Conservation (phyloP, 805 yeast species). For the Clavispora phyllophila region DNA sequence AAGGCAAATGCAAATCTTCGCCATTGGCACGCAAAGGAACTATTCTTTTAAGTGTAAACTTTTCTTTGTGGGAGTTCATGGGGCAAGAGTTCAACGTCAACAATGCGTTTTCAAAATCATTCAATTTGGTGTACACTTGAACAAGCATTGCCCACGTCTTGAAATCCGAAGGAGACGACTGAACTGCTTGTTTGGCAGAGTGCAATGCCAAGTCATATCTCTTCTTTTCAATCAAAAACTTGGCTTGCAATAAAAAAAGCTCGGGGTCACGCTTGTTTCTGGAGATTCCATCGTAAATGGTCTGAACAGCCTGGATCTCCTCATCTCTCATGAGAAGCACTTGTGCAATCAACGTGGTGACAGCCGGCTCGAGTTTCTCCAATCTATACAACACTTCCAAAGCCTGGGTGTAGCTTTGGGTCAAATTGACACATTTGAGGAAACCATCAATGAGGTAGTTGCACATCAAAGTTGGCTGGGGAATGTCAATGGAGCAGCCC, state of each 20-base stretch:
- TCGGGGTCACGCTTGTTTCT: constrained; percentile 51
- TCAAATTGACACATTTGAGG: constrained; percentile 54
- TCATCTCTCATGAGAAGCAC: constrained; percentile 49
- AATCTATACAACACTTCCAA: constrained; percentile 54
- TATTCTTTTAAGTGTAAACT: constrained; percentile 55
- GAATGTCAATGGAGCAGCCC: constrained; percentile 65
- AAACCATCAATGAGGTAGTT: constrained; percentile 78
- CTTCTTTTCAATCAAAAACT: constrained; percentile 50
- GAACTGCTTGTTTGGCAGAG: constrained; percentile 59
- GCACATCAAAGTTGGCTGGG: constrained; percentile 55
- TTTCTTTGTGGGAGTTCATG: constrained; percentile 70
- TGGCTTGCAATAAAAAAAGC: constrained; percentile 51
- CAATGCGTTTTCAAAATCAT: constrained; percentile 67
- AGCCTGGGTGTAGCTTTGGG: constrained; percentile 61
- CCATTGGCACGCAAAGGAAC: constrained; percentile 44
- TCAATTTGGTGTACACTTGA: constrained; percentile 54
- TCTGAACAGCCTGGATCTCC: constrained; percentile 53
- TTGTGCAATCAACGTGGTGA: constrained; percentile 51
- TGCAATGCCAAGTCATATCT: constrained; percentile 53
- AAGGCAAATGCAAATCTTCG: constrained; percentile 64
- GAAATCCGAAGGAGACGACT: constrained; percentile 70
- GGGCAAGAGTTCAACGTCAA: constrained; percentile 76
- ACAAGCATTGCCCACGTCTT: constrained; percentile 69
- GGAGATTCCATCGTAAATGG: constrained; percentile 46
- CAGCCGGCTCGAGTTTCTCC: constrained; percentile 48